Conservation (phyloP, 2,329 filamentous ascomycete genomes). For the Alternaria angustiovoidea region DNA sequence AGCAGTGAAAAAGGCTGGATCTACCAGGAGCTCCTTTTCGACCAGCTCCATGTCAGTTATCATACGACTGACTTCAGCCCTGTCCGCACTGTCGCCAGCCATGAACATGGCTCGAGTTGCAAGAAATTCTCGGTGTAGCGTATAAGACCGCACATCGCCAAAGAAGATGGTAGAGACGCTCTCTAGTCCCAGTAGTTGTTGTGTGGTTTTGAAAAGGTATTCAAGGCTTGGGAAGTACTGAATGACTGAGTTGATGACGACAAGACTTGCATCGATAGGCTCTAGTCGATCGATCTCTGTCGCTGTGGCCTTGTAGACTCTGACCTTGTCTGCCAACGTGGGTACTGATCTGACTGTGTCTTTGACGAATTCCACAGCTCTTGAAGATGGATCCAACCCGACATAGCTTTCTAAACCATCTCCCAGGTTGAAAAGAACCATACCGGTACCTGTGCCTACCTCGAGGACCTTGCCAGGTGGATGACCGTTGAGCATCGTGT, state of each 20-base stretch:
- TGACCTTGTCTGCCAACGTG: conserved; percentile 4
- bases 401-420: conserved; percentile 7
- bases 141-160: conserved; percentile 15
- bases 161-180: conserved; percentile 3
- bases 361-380: conserved; percentile 7
- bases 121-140: conserved; percentile 12
- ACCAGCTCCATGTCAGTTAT: conserved; percentile 8
- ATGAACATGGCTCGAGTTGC: conserved; percentile 4
- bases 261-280: background rate
- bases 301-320: background rate
- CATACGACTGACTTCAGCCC: conserved; percentile 4
- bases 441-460: conserved; percentile 17
- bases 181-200: background rate
- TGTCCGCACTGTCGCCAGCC: background rate
- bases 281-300: background rate
- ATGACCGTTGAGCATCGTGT: background rate
- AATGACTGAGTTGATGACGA: conserved; percentile 16
- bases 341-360: conserved; percentile 11
- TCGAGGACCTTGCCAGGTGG: conserved; percentile 10
- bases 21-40: conserved; percentile 11
- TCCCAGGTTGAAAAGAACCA: conserved; percentile 21
- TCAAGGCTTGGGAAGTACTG: conserved; percentile 23
- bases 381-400: conserved; percentile 11
- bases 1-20: conserved; percentile 16
- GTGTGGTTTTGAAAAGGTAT: conserved; percentile 11